These are phyloP conservation scores for Meyerozyma carpophila DNA, from an alignment of 1,139 yeast species.

Conservation along the genomic window DNA sequence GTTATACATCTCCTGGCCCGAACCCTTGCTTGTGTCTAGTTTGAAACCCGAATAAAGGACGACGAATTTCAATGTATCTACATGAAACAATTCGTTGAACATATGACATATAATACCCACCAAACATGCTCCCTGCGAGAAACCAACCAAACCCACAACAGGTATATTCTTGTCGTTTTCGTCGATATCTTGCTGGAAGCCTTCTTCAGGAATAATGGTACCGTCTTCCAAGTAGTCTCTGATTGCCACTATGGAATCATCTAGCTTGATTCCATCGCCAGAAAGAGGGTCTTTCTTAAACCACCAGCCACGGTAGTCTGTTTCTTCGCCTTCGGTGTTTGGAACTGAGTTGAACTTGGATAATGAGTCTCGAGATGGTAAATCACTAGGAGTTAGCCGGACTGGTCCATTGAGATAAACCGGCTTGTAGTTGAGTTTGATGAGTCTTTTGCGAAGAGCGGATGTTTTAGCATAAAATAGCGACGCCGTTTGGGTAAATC, in stretches of 20 bases:
- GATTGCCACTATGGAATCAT: slow-evolving; percentile 25
- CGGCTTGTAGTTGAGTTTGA: slow-evolving; percentile 47
- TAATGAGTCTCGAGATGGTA: slow-evolving; percentile 52
- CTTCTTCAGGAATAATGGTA: slow-evolving; percentile 17
- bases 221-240: slow-evolving; percentile 26
- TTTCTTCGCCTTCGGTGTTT: slow-evolving; percentile 19
- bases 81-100: slow-evolving; percentile 24
- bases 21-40: slow-evolving; percentile 41
- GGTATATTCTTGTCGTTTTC: slow-evolving; percentile 27
- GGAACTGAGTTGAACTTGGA: slow-evolving; percentile 35
- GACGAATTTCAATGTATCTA: slow-evolving; percentile 54
- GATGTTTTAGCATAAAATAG: slow-evolving; percentile 45
- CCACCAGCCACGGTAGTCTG: slow-evolving; percentile 49
- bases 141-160: slow-evolving; percentile 38
- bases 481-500: slow-evolving; percentile 39
- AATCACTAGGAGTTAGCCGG: slow-evolving; percentile 55
- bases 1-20: slow-evolving; percentile 22
- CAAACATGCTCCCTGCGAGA: slow-evolving; percentile 46
- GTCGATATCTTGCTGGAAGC: slow-evolving; percentile 10
- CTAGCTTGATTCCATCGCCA: slow-evolving; percentile 21
- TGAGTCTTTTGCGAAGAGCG: slow-evolving; percentile 36
- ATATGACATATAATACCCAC: slow-evolving; percentile 40
- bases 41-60: slow-evolving; percentile 76
- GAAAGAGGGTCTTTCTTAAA: slow-evolving; percentile 14
- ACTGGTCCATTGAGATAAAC: slow-evolving; percentile 78